Conservation (phyloP, 352 stramenopile species). For the Globisporangium recalcitrans region DNA sequence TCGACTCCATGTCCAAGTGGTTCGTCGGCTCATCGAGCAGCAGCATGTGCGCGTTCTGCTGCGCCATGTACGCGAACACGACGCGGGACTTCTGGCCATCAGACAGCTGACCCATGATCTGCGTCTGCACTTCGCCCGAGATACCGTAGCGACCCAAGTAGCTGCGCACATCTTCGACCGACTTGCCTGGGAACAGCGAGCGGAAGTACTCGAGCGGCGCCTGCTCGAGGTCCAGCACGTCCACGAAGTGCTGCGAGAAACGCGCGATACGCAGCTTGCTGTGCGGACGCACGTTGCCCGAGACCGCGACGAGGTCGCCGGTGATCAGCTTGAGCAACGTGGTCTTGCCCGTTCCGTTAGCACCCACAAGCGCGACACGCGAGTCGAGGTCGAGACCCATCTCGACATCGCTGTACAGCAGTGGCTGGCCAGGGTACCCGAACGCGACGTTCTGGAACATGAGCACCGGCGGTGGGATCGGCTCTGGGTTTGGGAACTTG, state of each 20-base stretch:
- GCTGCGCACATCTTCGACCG: constrained; percentile 91
- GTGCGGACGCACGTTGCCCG: constrained; percentile 94
- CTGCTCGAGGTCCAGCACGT: constrained; percentile 95
- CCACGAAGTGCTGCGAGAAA: constrained; percentile 98
- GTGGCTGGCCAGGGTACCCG: constrained; percentile 88
- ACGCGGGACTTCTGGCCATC: constrained; percentile 97
- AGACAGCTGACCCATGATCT: constrained; percentile 94
- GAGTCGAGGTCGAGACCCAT: constrained; percentile 97
- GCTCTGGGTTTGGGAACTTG: constrained; percentile 95
- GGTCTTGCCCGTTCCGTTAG: constrained; percentile 95
- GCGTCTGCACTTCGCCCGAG: constrained; percentile 93
- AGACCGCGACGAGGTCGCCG: constrained; percentile 90
- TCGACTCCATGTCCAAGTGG: constrained; percentile 93
- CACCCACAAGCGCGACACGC: constrained; percentile 94
- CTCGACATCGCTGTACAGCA: constrained; percentile 92
- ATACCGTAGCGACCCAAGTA: constrained; percentile 97
- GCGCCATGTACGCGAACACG: constrained; percentile 97
- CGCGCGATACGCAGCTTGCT: constrained; percentile 94
- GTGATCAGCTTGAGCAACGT: constrained; percentile 98
- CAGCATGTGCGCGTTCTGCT: constrained; percentile 96
- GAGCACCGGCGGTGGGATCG: constrained; percentile 93
- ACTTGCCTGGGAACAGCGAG: constrained; percentile 90
- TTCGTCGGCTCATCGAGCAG: constrained; percentile 89
- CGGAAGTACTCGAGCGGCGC: constrained; percentile 97
- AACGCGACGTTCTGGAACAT: constrained; percentile 98